These are phyloP conservation scores for Silene coronaria DNA, from an alignment of 179 eudicot species.

Conservation along the genomic window DNA sequence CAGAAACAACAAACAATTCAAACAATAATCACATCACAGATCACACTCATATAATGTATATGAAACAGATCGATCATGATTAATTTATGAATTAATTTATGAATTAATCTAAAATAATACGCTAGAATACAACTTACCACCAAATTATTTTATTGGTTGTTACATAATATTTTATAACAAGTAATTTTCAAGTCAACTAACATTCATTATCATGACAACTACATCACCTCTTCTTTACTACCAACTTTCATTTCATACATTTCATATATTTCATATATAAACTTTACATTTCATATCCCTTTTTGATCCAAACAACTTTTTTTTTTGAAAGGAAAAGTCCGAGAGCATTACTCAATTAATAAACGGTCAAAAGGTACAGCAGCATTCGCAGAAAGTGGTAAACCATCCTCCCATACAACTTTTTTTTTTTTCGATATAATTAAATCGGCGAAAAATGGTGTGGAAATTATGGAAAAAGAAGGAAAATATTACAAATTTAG, in stretches of 20 bases:
- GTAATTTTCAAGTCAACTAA: conserved; percentile 28
- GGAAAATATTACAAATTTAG: not conserved
- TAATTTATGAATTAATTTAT: not conserved
- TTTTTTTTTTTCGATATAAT: not conserved
- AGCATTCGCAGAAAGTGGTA: too few species aligned
- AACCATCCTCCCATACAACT: too few species aligned
- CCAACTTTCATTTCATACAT: conserved; percentile 18
- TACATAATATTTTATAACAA: not conserved
- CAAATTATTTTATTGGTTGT: not conserved
- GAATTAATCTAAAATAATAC: not conserved
- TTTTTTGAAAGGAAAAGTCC: too few species aligned
- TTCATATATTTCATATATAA: conserved; percentile 16
- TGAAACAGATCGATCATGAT: not conserved
- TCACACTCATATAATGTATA: not conserved
- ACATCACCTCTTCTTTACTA: conserved; percentile 21
- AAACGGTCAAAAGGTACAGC: too few species aligned
- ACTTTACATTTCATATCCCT: conserved; percentile 12
- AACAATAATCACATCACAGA: not conserved
- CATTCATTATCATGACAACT: conserved; percentile 39
- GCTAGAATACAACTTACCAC: conserved; percentile 10
- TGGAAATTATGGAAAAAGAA: conserved; percentile 35
- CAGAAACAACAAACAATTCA: not conserved
- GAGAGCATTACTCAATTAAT: too few species aligned
- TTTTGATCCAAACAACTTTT: conserved; percentile 13
- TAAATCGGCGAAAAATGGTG: conserved; percentile 20